These are phyloP conservation scores for Populus nigra DNA, from an alignment of 345 rosid species.

Conservation along the genomic window DNA sequence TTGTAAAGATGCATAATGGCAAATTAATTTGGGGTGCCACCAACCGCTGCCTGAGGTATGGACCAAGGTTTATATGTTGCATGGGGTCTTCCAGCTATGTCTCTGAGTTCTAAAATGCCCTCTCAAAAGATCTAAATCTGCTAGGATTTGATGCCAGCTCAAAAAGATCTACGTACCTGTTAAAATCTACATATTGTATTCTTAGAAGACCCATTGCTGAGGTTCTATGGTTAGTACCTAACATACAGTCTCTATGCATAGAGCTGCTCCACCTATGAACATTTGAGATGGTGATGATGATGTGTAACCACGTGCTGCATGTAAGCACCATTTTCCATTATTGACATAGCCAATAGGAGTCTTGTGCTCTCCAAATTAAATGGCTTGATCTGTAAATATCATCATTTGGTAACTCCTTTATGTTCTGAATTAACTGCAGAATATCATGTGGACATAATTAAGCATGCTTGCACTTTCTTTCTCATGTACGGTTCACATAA, in stretches of 20 bases:
- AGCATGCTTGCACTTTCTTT: too few relatives aligned
- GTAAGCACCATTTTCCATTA: neutral
- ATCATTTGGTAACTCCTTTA: too few relatives aligned
- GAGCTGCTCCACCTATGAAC: neutral
- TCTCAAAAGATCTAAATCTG: neutral
- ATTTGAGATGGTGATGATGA: neutral
- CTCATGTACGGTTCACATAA: too few relatives aligned
- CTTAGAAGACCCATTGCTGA: neutral
- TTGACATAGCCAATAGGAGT: neutral
- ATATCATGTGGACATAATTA: too few relatives aligned
- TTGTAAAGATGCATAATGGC: neutral
- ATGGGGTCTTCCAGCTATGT: neutral
- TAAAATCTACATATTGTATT: neutral
- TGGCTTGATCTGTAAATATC: neutral
- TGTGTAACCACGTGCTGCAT: neutral
- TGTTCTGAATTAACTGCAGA: too few relatives aligned
- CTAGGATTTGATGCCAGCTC: neutral
- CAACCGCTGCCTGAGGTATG: neutral
- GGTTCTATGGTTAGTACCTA: neutral
- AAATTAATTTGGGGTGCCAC: neutral
- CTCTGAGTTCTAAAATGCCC: neutral
- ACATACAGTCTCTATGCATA: neutral
- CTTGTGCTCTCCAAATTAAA: neutral
- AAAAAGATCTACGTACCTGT: neutral
- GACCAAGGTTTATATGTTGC: slow-evolving; percentile 5